A percentile compares a stretch with the other conserved stretches of the same genome.
Evolutionary conservation across 768 basidiomycete genomes (phyloP).

Genomic region (Hortiboletus campestris): DNA sequence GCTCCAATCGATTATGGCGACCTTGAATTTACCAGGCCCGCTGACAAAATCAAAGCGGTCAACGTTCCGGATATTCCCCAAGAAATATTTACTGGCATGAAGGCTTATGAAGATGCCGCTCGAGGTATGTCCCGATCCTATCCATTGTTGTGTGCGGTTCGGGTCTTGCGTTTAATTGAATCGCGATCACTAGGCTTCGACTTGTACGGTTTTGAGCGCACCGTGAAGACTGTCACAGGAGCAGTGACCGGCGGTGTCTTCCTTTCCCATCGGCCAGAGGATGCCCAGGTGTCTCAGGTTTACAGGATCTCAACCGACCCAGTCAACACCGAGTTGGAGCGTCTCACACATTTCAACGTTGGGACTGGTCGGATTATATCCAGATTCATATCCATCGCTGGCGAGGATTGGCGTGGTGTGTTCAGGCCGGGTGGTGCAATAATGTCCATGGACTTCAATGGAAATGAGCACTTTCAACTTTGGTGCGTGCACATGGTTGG

Average conservation of each 20-base stretch:
- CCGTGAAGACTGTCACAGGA: conserved; percentile 8
- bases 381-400: conserved; percentile 30
- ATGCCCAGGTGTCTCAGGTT: conserved; percentile 38
- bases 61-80: conserved; percentile 33
- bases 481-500: conserved; percentile 27
- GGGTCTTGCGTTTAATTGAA: not conserved
- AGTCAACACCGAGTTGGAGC: conserved; percentile 24
- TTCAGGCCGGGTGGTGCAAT: conserved; percentile 37
- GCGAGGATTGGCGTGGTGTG: conserved; percentile 42
- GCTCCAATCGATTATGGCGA: conserved; percentile 29
- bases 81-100: conserved; percentile 36
- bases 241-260: conserved; percentile 27
- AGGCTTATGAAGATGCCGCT: conserved; percentile 38
- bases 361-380: conserved; percentile 37
- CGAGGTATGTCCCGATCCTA: conserved; percentile 24
- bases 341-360: conserved; percentile 42
- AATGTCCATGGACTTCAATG: conserved; percentile 41
- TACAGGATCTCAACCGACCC: conserved; percentile 35
- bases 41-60: conserved; percentile 39
- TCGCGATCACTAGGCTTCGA: conserved; percentile 24
- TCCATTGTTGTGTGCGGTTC: not conserved
- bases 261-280: conserved; percentile 38
- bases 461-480: conserved; percentile 42
- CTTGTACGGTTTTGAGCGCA: conserved; percentile 28
- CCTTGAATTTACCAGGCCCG: conserved; percentile 36